Evolutionary conservation across 805 yeast species (phyloP).

Genomic region (Candida wancherniae): DNA sequence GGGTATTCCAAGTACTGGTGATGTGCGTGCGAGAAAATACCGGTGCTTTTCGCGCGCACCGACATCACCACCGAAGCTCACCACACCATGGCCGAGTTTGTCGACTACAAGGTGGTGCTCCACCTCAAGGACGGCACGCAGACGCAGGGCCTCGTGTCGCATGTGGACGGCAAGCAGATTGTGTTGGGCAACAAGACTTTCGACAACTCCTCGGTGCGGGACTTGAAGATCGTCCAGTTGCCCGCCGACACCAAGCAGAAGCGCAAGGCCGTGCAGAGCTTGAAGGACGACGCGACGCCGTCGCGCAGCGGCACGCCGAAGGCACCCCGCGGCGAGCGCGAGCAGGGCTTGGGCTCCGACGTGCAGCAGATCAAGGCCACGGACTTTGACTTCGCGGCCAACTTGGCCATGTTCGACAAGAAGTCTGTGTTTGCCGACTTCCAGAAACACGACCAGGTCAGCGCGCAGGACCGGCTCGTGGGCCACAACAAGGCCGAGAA

Average conservation of each 20-base stretch:
- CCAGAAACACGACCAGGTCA: constrained; percentile 55
- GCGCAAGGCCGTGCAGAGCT: constrained; percentile 4
- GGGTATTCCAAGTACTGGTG: too few species aligned
- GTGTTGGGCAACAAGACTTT: constrained; percentile 22
- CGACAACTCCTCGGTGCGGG: constrained; percentile 41
- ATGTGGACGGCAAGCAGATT: constrained; percentile 27
- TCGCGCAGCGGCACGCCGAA: constrained; percentile 14
- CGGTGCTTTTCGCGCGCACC: too few species aligned
- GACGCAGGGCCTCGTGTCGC: constrained; percentile 30
- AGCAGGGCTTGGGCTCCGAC: constrained; percentile 46
- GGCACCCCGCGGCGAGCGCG: constrained; percentile 10
- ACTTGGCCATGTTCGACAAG: constrained; percentile 79
- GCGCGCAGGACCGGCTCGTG: constrained; percentile 61
- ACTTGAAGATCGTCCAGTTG: constrained; percentile 53
- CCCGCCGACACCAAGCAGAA: constrained; percentile 29
- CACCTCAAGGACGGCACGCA: constrained; percentile 35
- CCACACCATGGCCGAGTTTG: constrained; percentile 27
- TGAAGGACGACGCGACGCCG: constrained; percentile 25
- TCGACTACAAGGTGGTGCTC: constrained; percentile 38
- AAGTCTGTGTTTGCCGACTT: constrained; percentile 73
- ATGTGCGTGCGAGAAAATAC: too few species aligned
- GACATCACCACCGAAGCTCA: too few species aligned
- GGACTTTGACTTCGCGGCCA: constrained; percentile 87
- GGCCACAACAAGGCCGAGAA: constrained; percentile 58
- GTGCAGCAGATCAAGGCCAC: constrained; percentile 42